Base-by-base conservation (phyloP, 768 basidiomycete genomes). In the Phlebiopsis gigantea region DNA sequence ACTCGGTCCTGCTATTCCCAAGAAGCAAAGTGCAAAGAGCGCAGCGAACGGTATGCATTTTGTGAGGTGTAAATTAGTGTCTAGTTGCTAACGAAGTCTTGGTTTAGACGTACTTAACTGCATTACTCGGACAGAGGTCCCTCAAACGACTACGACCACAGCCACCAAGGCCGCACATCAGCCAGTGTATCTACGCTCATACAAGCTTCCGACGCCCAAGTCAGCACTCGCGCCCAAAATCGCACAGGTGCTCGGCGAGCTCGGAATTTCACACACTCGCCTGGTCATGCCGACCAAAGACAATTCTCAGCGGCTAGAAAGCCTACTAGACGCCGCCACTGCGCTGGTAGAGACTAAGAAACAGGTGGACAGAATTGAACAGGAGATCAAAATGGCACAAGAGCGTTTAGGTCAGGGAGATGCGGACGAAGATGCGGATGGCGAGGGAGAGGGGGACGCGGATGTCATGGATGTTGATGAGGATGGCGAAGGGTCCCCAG, bases 241-340 rank as follows among this genome's bases (percentile, higher is more conserved):
- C 63, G 77, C 84, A 8, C 84, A 87, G 57, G 79, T 87, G 14
- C 78, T 98, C 15, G 68, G 77, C 6, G 94, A 98, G 71, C 77
- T 95, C 10, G 86, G 87, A 14, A 73, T 97, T 10, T 79, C 79
- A 15, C 77, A 84, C 55, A 79, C 79, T 15, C 83, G 88, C 10
- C 79, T 99, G 49, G 90, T 96, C 58, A 98, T 98, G 93, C 97
- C 97, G 17, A 98, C 97, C 2, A 79, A 84, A 39, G 84, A 85
- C 24, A 97, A 93, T 61, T 77, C 86, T 53, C 76, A 79, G 52
- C 82, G 81, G 62, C 75, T 94, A 19, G 93, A 97, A 59, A 74
- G 77, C 14, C 71, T 98, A 15, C 65, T 95, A 45, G 84, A 87
- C 4, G 83, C 88, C 2, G 82, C 90, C 0, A 79, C 79, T 4